Percentiles rank a stretch among this genome's conserved stretches.
phyloP scores from a whole-genome alignment of 2,329 filamentous ascomycete species.

The Fusarium piperis region DNA sequence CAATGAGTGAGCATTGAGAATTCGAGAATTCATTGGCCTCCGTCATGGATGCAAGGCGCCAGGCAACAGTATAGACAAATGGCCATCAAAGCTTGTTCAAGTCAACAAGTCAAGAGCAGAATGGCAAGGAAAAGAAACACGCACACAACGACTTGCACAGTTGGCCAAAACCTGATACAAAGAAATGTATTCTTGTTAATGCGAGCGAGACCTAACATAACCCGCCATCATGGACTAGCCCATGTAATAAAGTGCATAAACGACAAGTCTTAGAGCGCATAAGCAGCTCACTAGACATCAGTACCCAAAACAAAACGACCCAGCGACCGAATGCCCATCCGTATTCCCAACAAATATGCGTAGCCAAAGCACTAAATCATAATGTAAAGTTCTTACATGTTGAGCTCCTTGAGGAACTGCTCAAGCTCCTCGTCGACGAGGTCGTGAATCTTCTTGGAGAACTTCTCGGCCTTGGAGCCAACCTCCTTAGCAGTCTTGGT shows the following conservation, averaged over 20 bases:
- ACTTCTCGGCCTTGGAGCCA: slow-evolving; percentile 66
- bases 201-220: slow-evolving; percentile 13
- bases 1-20: background rate
- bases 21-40: background rate
- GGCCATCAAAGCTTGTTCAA: background rate
- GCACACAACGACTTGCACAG: background rate
- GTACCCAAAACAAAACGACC: slow-evolving; percentile 44
- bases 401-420: slow-evolving; percentile 66
- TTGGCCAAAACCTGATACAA: slow-evolving; percentile 6
- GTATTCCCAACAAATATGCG: slow-evolving; percentile 39
- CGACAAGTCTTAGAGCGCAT: slow-evolving; percentile 24
- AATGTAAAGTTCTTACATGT: slow-evolving; percentile 45
- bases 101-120: background rate
- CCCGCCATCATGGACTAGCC: slow-evolving; percentile 13
- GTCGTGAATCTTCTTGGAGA: slow-evolving; percentile 71
- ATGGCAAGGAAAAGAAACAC: background rate
- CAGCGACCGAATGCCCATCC: slow-evolving; percentile 34
- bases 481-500: slow-evolving; percentile 63
- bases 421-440: slow-evolving; percentile 69
- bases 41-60: too few relatives aligned
- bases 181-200: slow-evolving; percentile 33
- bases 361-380: slow-evolving; percentile 40
- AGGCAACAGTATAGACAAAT: background rate
- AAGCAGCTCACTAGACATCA: slow-evolving; percentile 31
- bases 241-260: slow-evolving; percentile 27